phyloP scores from a whole-genome alignment of 1,284 basidiomycete genomes.

The Tilletia horrida region DNA sequence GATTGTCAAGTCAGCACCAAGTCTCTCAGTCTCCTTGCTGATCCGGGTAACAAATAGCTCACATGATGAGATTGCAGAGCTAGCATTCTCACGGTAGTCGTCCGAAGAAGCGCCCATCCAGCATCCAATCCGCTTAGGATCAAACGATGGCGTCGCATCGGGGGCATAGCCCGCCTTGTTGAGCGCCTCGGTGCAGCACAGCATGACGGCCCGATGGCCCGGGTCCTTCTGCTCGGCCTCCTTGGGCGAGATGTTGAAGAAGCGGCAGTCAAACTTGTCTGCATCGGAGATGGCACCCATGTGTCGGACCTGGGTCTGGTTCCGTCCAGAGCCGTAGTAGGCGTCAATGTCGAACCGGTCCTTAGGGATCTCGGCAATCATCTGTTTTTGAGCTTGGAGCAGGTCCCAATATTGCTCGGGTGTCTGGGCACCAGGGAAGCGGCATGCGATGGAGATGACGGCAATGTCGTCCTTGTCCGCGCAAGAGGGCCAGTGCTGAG shows the following conservation, averaged over 20 bases:
- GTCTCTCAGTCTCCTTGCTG: conserved; percentile 26
- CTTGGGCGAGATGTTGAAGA: conserved; percentile 38
- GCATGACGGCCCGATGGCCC: conserved; percentile 33
- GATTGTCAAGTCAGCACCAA: too few relatives aligned
- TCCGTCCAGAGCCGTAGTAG: conserved; percentile 28
- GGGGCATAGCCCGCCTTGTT: conserved; percentile 32
- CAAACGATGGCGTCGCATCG: conserved; percentile 27
- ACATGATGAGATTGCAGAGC: too few relatives aligned
- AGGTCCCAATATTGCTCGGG: conserved; percentile 14
- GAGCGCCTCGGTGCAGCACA: conserved; percentile 35
- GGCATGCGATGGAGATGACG: conserved; percentile 17
- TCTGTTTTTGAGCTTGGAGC: not conserved
- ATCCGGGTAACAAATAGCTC: too few relatives aligned
- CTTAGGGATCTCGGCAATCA: conserved; percentile 22
- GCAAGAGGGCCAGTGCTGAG: not conserved
- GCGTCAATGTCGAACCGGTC: conserved; percentile 34
- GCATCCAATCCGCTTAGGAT: conserved; percentile 31
- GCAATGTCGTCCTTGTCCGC: conserved; percentile 1
- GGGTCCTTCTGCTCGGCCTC: conserved; percentile 42
- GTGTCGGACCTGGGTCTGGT: conserved; percentile 34
- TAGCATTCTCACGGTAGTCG: conserved; percentile 39
- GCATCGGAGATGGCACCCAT: conserved; percentile 26
- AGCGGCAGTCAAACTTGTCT: conserved; percentile 33
- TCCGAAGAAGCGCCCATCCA: conserved; percentile 35
- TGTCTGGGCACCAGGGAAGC: conserved; percentile 18